Evolutionary conservation across 768 basidiomycete genomes (phyloP).

Genomic region (Trametes gibbosa): DNA sequence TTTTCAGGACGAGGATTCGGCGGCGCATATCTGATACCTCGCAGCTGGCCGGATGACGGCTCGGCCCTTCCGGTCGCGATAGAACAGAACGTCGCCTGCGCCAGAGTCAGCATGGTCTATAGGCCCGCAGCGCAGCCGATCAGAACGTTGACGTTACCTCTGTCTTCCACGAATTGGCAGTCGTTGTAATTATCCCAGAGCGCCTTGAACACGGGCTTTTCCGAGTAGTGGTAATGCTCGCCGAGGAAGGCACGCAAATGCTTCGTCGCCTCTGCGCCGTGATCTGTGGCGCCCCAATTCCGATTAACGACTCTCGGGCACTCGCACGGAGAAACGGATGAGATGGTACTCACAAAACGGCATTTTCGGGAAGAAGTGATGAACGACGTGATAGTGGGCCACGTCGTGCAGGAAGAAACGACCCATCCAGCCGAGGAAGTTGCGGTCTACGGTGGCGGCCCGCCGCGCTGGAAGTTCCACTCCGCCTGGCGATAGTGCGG

Average conservation of each 20-base stretch:
- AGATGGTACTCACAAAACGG: conserved; percentile 31
- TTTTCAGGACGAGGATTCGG: not conserved
- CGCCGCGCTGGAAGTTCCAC: conserved; percentile 59
- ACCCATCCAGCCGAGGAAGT: conserved; percentile 59
- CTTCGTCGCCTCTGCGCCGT: conserved; percentile 32
- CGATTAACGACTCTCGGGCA: not conserved
- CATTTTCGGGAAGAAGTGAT: conserved; percentile 50
- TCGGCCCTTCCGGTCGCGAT: conserved; percentile 25
- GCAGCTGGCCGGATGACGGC: conserved; percentile 22
- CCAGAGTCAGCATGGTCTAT: not conserved
- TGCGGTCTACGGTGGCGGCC: conserved; percentile 55
- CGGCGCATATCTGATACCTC: conserved; percentile 1
- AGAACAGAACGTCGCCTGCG: conserved; percentile 28
- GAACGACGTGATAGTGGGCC: conserved; percentile 61
- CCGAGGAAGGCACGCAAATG: conserved; percentile 32
- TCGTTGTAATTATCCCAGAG: conserved; percentile 35
- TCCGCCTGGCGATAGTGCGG: conserved; percentile 52
- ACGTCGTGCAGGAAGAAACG: conserved; percentile 65
- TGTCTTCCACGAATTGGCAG: conserved; percentile 37
- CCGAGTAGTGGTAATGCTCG: conserved; percentile 31
- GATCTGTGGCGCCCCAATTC: conserved; percentile 17
- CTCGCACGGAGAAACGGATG: not conserved
- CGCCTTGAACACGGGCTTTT: conserved; percentile 32
- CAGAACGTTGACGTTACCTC: conserved; percentile 23
- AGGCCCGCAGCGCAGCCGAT: not conserved